phyloP scores from a whole-genome alignment of 352 stramenopile genomes.

The Phytophthora ramorum region DNA sequence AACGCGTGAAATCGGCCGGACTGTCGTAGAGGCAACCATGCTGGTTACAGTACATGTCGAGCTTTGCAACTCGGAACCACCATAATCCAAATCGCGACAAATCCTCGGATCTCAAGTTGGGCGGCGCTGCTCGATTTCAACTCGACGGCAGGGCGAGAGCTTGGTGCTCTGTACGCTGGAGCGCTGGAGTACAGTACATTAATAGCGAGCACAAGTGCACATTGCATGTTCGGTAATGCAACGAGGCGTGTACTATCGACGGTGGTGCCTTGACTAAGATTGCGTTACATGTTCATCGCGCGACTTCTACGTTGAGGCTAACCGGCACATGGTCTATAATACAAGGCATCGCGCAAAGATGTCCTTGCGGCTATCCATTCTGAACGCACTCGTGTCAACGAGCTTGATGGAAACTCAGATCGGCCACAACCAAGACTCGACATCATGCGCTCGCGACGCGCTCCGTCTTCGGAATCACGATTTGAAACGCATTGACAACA shows the following conservation, averaged over 20 bases:
- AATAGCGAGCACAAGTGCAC: not conserved
- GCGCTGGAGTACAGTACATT: not conserved
- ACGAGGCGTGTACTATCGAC: conserved; percentile 22
- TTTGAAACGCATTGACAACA: conserved; percentile 10
- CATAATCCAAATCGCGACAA: conserved; percentile 14
- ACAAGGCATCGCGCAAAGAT: conserved; percentile 20
- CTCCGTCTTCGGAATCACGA: conserved; percentile 11
- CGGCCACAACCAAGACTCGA: not conserved
- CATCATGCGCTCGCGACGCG: not conserved
- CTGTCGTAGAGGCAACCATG: not conserved
- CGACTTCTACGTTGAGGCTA: conserved; percentile 2
- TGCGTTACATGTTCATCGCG: not conserved
- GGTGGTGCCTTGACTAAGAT: conserved; percentile 28
- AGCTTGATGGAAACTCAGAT: conserved; percentile 18
- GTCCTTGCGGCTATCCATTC: conserved; percentile 33
- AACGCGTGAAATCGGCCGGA: no score
- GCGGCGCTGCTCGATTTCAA: conserved; percentile 9
- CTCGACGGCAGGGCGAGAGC: not conserved
- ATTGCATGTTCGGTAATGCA: conserved; percentile 6
- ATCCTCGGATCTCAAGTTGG: conserved; percentile 5
- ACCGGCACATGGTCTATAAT: not conserved
- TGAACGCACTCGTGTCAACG: conserved; percentile 35
- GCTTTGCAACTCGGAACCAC: not conserved
- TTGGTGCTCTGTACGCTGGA: not conserved
- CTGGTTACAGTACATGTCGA: not conserved